Evolutionary conservation across 352 stramenopile genomes (phyloP), one percentile per base, ranked within the genome.

Genomic region (Phytophthora ramorum): DNA sequence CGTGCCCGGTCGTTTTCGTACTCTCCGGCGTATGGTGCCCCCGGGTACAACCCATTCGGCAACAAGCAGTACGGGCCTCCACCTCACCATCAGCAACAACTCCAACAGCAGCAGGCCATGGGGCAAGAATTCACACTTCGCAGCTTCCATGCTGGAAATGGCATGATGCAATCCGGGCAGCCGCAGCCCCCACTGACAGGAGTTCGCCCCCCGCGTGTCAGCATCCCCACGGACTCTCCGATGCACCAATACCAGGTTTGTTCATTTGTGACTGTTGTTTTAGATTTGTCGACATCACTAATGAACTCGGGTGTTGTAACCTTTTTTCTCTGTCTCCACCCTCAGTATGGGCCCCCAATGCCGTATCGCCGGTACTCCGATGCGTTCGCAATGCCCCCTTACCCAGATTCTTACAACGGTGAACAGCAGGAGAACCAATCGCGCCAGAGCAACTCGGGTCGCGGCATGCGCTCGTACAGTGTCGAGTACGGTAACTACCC

Each of bases 1-100:
- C 85, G 85, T 28, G 85, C 83, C 3, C 79, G 84, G 13, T 93
- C 85, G 32, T 93, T 93, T 40, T 93, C 85, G 55, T 91, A 91
- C 56, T 92, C 85, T 2, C 69, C 78, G 28, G 70, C 63, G 14
- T 92, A 92, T 47, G 80, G 81, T 1, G 59, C 71, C 2, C 76
- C 82, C 0, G 79, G 74, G 30, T 90, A 81, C 52, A 85, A 79
- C 24, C 71, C 71, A 9, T 87, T 75, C 48, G 73, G 66, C 47
- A 84, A 84, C 46, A 73, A 86, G 56, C 73, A 84, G 53, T 91
- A 85, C 50, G 56, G 63, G 0, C 63, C 73, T 0, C 63, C 62
- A 28, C 54, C 63, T 47, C 63, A 64, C 26, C 81, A 89, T 35
- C 84, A 84, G 20, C 78, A 75, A 9, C 83, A 87, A 32, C 45